Evolutionary conservation across 305 asterid species (phyloP), one percentile per base, ranked within the genome.

Genomic region (Stenogyne calaminthoides): DNA sequence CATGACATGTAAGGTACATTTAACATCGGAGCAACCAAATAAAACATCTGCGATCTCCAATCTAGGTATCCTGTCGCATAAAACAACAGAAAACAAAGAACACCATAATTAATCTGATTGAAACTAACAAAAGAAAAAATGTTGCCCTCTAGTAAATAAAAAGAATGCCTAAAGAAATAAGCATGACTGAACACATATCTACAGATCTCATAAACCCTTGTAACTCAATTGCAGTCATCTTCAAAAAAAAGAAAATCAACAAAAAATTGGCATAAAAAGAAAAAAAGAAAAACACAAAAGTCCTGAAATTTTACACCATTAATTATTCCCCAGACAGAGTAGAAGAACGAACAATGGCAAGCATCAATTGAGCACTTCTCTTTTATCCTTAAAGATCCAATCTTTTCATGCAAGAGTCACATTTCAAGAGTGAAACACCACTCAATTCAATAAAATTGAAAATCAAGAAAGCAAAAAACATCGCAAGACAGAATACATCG

Each of bases 21-120:
- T 88, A 40, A 14, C 12, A 18, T 74, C 65, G 3, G 80, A 55
- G 80, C 32, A 67, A 22, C 74, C 69, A 70, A 87, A 51, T 25
- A 83, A 66, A 72, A 72, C 70, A 19, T 65, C 34, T 15, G 74
- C 3, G 6, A 14, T 49, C 61, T 65, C 84, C 82, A 80, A 76
- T 52, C 11, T 11, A 32, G 16, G 14, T 51, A 51, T 32, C 74
- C 78, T 78, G 69, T 46, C 14, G 52, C 52, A 46, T 46, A 25
- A 46, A 46, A 46, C 51, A 44, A 44, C 52, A 46, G 18, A 1
- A 46, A 14, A 46, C 49, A 10, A 11, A 42, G 5, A 42, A 10
- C 5, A 42, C n/a, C 14, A 25, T 25, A 25, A 25, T 1, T 2
- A 3, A 42, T 42, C 51, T 11, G 15, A 12, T 44, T 42, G 49